Base-by-base conservation (phyloP, 345 rosid species). In the Jatropha curcas region DNA sequence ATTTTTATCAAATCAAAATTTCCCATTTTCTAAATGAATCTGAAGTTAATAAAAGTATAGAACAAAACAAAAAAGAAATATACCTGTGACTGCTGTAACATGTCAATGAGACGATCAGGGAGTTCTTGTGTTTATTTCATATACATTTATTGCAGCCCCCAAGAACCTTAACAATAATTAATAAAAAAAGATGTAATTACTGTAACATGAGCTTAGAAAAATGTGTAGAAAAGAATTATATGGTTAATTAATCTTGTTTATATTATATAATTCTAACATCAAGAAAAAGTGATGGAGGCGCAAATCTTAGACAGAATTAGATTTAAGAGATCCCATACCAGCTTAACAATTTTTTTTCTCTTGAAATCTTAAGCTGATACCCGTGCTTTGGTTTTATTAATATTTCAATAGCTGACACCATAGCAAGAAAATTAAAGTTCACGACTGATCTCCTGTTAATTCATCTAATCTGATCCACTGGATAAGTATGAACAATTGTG, bases 51-150 rank as follows among this genome's bases (percentile, higher is more conserved):
- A 27, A 20, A 33, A 63, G 68, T 45, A 37, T n/a, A 37, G 55
- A 43, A 22, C 8, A 46, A 24, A 25, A 24, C 19, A 35, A 62
- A 46, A 10, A 66, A 34, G 31, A 68, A 66, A 56, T 56, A 69
- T 83, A 94, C 98, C 98, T 86, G 83, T 94, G 98, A 79, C 93
- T 90, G 86, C 98, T 94, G 73, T 74, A 94, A 76, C 98, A 94
- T 92, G 81, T 92, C 98, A 61, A 94, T 94, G 69, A 94, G 89
- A 74, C 98, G 98, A 79, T 94, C 98, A 60, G 98, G 98, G 31
- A 95, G 91, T 79, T 90, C 98, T 84, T 94, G 86, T 94, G 98
- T 83, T 87, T 92, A 78, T 92, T 89, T 46, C 92, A 84, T 94
- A 94, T 48, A 94, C 93, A 71, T 90, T 94, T 71, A 94, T 94